Evolutionary conservation across 129 eudicot species (phyloP).

Genomic region (Flaveria trinervia): DNA sequence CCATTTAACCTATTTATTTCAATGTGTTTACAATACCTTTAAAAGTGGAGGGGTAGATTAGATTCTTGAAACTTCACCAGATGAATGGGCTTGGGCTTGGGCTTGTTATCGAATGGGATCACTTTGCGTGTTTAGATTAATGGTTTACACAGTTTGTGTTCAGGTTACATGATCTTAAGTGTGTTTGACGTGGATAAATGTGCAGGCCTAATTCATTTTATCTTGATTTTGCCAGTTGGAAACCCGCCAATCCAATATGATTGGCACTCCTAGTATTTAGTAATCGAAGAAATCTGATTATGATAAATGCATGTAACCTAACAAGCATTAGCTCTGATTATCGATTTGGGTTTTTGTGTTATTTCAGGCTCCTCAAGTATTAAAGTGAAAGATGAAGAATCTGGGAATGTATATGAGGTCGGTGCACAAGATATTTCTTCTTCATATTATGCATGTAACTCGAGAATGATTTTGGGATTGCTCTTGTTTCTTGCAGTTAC

Average conservation of each 20-base stretch:
- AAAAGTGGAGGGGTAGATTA: too few relatives aligned
- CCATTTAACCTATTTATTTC: not conserved
- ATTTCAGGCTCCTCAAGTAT: conserved; percentile 82
- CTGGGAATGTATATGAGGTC: conserved; percentile 63
- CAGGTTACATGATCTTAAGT: not conserved
- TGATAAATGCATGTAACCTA: not conserved
- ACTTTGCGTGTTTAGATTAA: not conserved
- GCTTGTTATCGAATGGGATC: not conserved
- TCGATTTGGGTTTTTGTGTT: not conserved
- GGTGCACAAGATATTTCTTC: conserved; percentile 53
- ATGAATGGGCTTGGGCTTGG: not conserved
- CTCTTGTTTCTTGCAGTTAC: conserved; percentile 1
- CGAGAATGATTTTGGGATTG: conserved; percentile 1
- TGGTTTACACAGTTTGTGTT: not conserved
- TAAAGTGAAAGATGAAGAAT: conserved; percentile 69
- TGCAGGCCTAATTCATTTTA: not conserved
- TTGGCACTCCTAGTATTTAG: not conserved
- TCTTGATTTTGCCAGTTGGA: too few relatives aligned
- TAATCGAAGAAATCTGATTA: not conserved
- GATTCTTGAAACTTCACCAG: too few relatives aligned
- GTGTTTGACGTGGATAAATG: not conserved
- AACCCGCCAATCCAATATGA: not conserved
- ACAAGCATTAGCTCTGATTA: not conserved
- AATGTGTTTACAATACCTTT: too few relatives aligned
- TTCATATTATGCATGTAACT: conserved; percentile 3